Base-by-base conservation (phyloP, 345 rosid genomes). In the Dimocarpus longan region DNA sequence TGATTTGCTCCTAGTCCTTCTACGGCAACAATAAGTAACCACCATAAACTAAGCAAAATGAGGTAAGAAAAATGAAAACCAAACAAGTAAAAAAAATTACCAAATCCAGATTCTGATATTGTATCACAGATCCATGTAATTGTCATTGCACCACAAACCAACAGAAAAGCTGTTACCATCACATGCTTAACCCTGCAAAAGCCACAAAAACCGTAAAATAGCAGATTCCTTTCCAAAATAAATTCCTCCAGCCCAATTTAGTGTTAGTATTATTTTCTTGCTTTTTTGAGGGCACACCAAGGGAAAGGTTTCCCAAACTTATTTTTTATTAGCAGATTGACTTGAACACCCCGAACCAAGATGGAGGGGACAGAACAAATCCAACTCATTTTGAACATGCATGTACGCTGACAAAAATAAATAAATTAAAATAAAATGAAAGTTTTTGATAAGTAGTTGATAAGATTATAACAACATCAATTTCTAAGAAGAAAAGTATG, bases 101-200 rank as follows among this genome's bases (percentile, higher is more conserved):
- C 99, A 84, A 95, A 93, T 83, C 98, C 99, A 64, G 99, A 93
- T 78, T 95, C 98, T 66, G 98, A 84, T 81, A 95, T 90, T 0
- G 97, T 95, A 83, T 95, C 98, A 80, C 96, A 91, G 71, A 95
- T 92, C 99, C 99, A 95, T 15, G 98, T 91, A 90, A 88, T 87
- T 28, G 95, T 87, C 98, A 93, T 93, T 70, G 99, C 99, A 82
- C 98, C 98, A 72, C 92, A 95, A 72, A 92, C 98, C 86, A 95
- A 85, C n/a, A 95, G 79, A 68, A 90, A 18, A 24, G 95, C 78
- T 71, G 98, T 95, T 83, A 91, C 81, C 90, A 90, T 83, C 77
- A 93, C 92, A 87, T 92, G 99, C 88, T 93, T 95, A 74, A 86
- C 86, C 88, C 98, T 92, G 89, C 71, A 77, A 85, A 72, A 82